Evolutionary conservation across 441 rosid species (phyloP), one percentile per base, ranked within the genome.

Genomic region (Biscutella laevigata): DNA sequence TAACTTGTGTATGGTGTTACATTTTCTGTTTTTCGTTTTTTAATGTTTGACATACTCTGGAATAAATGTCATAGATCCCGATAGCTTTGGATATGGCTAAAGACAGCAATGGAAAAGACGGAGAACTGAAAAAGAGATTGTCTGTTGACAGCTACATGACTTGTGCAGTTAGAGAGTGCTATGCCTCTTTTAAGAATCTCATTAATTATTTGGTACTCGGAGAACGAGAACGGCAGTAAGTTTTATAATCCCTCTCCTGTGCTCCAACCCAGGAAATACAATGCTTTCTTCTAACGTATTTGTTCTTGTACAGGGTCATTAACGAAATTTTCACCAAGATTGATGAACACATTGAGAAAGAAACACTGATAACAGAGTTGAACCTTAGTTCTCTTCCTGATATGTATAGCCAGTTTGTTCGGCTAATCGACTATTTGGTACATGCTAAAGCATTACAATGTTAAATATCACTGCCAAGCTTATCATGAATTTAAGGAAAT

Each of bases 151-250:
- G 11, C 36, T 94, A 94, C 66, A 94, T 83, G 99, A 79, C 74
- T 44, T 89, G 89, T 64, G 99, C 99, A 64, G 88, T 94, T 66
- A 53, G 77, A 51, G 97, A 94, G 72, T 94, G 99, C 77, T 94
- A 87, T 74, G 96, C 95, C 66, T 91, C 95, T 57, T 77, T 94
- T 73, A 77, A 59, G 76, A 86, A 76, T 64, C 81, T 89, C 67
- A 83, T 94, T 38, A 81, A 30, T 56, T 62, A 59, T 53, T 65
- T 94, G 86, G 99, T 94, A 69, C 88, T 76, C 68, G 94, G 89
- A 60, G 4, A 48, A 5, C 79, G 69, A 17, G 97, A 94, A 61
- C 80, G 40, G 66, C 34, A 26, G 99, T 84, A 77, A 79, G 97
- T 69, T 67, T 17, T n/a, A 8, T 10, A 34, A 20, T 29, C 21